These are phyloP conservation scores for Rhizophagus prolifer DNA, from an alignment of 192 early-diverging fungal species.

Conservation along the genomic window DNA sequence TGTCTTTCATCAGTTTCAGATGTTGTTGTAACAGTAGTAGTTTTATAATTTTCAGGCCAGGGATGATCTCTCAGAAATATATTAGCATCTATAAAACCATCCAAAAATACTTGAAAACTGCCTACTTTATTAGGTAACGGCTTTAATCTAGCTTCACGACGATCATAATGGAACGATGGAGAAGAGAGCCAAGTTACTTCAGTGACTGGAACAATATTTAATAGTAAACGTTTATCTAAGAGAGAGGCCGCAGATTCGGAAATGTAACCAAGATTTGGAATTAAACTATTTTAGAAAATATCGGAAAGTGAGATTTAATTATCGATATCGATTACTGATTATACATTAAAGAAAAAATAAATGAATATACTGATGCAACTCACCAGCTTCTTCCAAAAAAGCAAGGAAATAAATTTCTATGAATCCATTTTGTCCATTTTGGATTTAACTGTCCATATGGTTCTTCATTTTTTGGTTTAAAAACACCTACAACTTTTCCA, in stretches of 20 bases:
- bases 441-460: slow-evolving; percentile 68
- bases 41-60: slow-evolving; percentile 34
- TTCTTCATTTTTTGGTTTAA: slow-evolving; percentile 83
- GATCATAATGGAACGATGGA: slow-evolving; percentile 77
- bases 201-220: slow-evolving; percentile 81
- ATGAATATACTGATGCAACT: slow-evolving; percentile 1
- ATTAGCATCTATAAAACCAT: slow-evolving; percentile 80
- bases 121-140: slow-evolving; percentile 78
- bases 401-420: slow-evolving; percentile 83
- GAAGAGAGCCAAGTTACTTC: slow-evolving; percentile 72
- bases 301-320: neutral
- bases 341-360: neutral
- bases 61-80: slow-evolving; percentile 75
- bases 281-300: slow-evolving; percentile 49
- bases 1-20: slow-evolving; percentile 17
- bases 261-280: slow-evolving; percentile 87
- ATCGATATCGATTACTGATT: neutral
- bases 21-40: neutral
- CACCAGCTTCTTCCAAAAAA: slow-evolving; percentile 83
- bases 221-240: slow-evolving; percentile 71
- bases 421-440: slow-evolving; percentile 94
- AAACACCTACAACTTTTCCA: slow-evolving; percentile 81
- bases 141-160: slow-evolving; percentile 39
- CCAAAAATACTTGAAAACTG: slow-evolving; percentile 82
- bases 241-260: slow-evolving; percentile 86